Evolutionary conservation across 2,329 filamentous ascomycete genomes (phyloP).

Genomic region (Calcarisporium arbuscula): DNA sequence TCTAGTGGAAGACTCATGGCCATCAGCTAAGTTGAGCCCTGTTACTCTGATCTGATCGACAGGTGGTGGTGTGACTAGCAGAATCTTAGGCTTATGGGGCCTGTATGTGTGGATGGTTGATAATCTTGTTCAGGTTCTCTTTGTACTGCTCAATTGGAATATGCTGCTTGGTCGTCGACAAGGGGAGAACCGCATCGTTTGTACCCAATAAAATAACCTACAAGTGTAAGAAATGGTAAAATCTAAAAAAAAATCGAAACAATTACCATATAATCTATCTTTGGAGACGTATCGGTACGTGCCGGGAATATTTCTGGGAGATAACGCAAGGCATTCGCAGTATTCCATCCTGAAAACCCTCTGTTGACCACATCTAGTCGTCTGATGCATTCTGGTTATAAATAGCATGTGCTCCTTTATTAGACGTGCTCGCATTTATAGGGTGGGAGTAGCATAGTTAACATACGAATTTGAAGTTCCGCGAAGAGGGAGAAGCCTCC

Average conservation of each 20-base stretch:
- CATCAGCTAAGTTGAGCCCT: constrained; percentile 38
- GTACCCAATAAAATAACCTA: constrained; percentile 79
- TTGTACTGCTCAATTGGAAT: constrained; percentile 71
- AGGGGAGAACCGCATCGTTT: constrained; percentile 74
- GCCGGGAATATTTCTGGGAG: constrained; percentile 66
- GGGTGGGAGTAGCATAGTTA: not conserved
- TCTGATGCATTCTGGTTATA: constrained; percentile 67
- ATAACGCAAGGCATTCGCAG: constrained; percentile 62
- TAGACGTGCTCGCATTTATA: too few relatives aligned
- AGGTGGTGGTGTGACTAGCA: constrained; percentile 78
- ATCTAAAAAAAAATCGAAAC: constrained; percentile 17
- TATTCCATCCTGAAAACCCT: constrained; percentile 83
- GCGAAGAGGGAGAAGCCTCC: constrained; percentile 70
- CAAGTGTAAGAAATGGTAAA: not conserved
- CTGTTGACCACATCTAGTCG: constrained; percentile 82
- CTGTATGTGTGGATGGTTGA: constrained; percentile 62
- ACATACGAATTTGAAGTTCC: constrained; percentile 61
- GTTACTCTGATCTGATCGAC: constrained; percentile 67
- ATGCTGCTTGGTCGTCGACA: constrained; percentile 61
- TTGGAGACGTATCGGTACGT: constrained; percentile 48
- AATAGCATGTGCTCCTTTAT: too few relatives aligned
- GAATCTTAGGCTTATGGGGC: constrained; percentile 66
- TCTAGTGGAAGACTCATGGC: constrained; percentile 36
- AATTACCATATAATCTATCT: constrained; percentile 63
- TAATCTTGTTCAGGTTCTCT: constrained; percentile 63